Base-by-base conservation (phyloP, 2,329 filamentous ascomycete species). In the Aspergillus sp. region DNA sequence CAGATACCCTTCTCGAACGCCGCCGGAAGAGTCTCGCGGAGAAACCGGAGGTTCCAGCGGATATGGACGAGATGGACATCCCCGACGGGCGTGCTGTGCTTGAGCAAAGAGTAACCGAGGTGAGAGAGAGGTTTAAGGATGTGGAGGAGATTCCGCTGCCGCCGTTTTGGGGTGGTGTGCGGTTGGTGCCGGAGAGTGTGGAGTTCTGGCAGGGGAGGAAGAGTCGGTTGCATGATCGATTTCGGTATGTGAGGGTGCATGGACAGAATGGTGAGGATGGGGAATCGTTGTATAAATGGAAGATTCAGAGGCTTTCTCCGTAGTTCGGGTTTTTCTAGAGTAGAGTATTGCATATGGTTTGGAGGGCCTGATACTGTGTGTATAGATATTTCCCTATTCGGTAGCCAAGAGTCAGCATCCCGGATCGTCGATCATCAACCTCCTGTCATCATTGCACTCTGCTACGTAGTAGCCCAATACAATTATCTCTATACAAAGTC, bases 121-220 rank as follows among this genome's bases (percentile, higher is more conserved):
- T 84, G 32, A 87, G 95, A 73, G 72, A 79, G 66, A 78, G 74
- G 57, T 98, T 95, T 65, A 78, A 84, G 38, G 87, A 82, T 2
- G 62, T 79, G 54, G 86, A 95, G 23, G 71, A 86, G 48, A 95
- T 98, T 55, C 90, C 90, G 1, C 83, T 96, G 44, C 93, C 93
- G 3, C 84, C 87, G 7, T 96, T 95, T 66, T 98, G 93, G 93
- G 93, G 93, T 25, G 93, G 93, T 0, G 65, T 96, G 66, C 82
- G 91, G 58, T 80, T 98, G 51, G 78, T 90, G 54, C 91, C 93
- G 0, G 86, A 90, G 62, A 81, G 82, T 59, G 79, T 98, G 43
- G 93, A 98, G 77, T 98, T 98, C 67, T 98, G 93, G 81, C 90
- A 96, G 75, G 93, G 93, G 2, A 80, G 93, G 60, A 80, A 88